phyloP scores from a whole-genome alignment of 768 basidiomycete genomes.

The Mycena alexandri region DNA sequence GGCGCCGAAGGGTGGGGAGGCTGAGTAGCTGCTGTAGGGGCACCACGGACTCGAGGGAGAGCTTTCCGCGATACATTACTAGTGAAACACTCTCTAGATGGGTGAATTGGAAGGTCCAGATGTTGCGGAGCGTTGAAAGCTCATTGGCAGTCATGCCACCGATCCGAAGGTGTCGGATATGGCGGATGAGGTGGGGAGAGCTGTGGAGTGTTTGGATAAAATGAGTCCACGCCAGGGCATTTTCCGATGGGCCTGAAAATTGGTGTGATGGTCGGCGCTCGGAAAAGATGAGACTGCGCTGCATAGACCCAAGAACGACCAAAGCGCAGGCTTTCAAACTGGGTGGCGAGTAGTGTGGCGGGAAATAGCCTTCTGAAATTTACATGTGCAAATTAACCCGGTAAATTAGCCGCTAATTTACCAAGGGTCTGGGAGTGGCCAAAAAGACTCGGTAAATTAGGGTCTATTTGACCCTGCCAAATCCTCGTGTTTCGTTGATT shows the following conservation, averaged over 20 bases:
- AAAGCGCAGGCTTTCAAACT: background rate
- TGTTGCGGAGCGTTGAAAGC: background rate
- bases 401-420: too few species aligned
- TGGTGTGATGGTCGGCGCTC: background rate
- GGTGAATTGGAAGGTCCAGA: background rate
- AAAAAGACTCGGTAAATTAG: too few species aligned
- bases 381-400: too few species aligned
- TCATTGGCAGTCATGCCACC: too few species aligned
- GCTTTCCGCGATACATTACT: background rate
- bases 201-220: background rate
- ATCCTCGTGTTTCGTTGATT: too few species aligned
- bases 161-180: background rate
- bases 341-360: too few species aligned
- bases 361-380: too few species aligned
- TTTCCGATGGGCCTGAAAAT: background rate
- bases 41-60: background rate
- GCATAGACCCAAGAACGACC: conserved; percentile 2
- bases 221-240: background rate
- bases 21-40: background rate
- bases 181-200: background rate
- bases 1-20: background rate
- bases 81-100: background rate
- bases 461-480: too few species aligned
- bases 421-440: too few species aligned
- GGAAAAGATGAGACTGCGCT: conserved; percentile 4